Evolutionary conservation across 176 grass and related monocot genomes (phyloP), one percentile per base, ranked within the genome.

Genomic region (Cenchrus americanus): DNA sequence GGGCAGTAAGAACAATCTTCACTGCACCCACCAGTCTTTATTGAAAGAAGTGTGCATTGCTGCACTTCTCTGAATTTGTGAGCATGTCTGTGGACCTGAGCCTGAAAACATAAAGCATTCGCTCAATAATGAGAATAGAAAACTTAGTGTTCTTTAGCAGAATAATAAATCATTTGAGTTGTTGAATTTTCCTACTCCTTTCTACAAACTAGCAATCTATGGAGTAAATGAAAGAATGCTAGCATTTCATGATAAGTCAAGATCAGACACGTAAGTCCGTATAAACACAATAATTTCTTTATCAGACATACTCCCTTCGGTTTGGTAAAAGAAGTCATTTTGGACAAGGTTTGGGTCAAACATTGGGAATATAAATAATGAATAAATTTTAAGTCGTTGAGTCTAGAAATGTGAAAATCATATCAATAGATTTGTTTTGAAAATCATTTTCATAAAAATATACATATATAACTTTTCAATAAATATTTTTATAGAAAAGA

Each of bases 1-100:
- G 96, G 96, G 51, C 96, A 99, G 68, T 99, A 98, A 37, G 96
- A 96, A 82, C 96, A 99, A 87, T 99, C 89, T 89, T 99, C 96
- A 54, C 89, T 99, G 75, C 96, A 99, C n/a, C 96, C 96, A 81
- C 96, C 96, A 30, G 93, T 99, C 69, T 99, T 99, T 88, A 99
- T 92, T 71, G 96, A 99, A 87, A 99, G 93, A 67, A 99, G 89
- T 52, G 96, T 99, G 87, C 96, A 99, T 10, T 99, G 93, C 66
- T 96, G 96, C 27, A 99, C 96, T 92, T 99, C 91, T 77, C 93
- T 87, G 76, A 99, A 99, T 86, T 87, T 99, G 79, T 99, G 96
- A 78, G 55, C 83, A 79, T 75, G 89, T 67, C 91, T 99, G 83
- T 96, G 96, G 58, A 99, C 91, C 86, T 94, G 93, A 79, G 93